phyloP scores from a whole-genome alignment of 352 stramenopile genomes.

The Phytophthora pseudosyringae region DNA sequence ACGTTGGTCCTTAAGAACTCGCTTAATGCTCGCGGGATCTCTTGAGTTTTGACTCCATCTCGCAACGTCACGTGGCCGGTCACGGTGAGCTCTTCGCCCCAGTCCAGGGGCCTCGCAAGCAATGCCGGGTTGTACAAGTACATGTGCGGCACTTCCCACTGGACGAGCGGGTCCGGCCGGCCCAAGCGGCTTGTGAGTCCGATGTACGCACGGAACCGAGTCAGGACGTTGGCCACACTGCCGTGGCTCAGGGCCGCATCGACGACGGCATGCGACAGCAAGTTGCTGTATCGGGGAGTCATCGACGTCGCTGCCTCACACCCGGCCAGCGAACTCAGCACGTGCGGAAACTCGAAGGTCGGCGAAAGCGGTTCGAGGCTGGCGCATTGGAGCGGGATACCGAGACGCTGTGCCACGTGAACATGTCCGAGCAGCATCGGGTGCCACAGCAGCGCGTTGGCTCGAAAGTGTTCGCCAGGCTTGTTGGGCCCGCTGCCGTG shows the following conservation, averaged over 20 bases:
- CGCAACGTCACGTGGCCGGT: constrained; percentile 40
- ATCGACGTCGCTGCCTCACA: constrained; percentile 13
- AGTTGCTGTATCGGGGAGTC: constrained; percentile 33
- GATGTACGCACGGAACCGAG: constrained; percentile 46
- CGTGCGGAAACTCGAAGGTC: constrained; percentile 48
- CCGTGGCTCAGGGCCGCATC: constrained; percentile 42
- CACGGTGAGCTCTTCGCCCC: constrained; percentile 44
- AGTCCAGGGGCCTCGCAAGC: constrained; percentile 47
- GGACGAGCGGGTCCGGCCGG: constrained; percentile 24
- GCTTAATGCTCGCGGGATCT: neutral
- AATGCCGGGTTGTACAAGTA: constrained; percentile 49
- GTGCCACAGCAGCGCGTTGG: constrained; percentile 46
- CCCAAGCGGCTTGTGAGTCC: constrained; percentile 31
- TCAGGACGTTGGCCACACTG: constrained; percentile 34
- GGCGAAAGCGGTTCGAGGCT: constrained; percentile 40
- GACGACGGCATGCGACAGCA: constrained; percentile 34
- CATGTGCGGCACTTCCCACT: constrained; percentile 49
- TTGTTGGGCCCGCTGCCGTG: constrained; percentile 19
- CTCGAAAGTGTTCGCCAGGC: constrained; percentile 43
- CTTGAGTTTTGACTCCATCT: neutral
- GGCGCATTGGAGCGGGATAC: constrained; percentile 52
- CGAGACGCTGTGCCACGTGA: constrained; percentile 49
- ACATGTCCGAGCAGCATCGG: constrained; percentile 47
- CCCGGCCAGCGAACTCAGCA: constrained; percentile 30
- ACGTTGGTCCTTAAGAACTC: constrained; percentile 5